Conservation (phyloP, 2,329 filamentous ascomycete species). For the Exophiala viscosa region DNA sequence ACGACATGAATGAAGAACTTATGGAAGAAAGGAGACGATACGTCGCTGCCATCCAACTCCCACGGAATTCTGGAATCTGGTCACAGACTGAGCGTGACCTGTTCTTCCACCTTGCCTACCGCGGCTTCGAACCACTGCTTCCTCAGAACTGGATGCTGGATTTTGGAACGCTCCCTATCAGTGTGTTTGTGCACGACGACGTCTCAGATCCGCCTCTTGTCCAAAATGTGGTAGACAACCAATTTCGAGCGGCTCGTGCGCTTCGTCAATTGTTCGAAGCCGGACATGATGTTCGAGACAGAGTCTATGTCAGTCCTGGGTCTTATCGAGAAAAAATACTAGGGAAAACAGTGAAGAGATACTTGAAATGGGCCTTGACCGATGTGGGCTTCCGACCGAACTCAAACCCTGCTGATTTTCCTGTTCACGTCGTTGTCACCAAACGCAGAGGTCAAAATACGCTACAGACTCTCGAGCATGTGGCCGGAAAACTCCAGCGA, state of each 20-base stretch:
- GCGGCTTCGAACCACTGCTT: slow-evolving; percentile 55
- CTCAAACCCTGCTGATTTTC: slow-evolving; percentile 34
- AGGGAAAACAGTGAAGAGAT: slow-evolving; percentile 40
- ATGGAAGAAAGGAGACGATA: slow-evolving; percentile 33
- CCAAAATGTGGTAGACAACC: slow-evolving; percentile 35
- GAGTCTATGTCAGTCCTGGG: slow-evolving; percentile 36
- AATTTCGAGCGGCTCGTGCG: slow-evolving; percentile 53
- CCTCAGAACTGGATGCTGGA: slow-evolving; percentile 52
- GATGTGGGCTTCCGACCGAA: slow-evolving; percentile 44
- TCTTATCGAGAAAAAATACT: slow-evolving; percentile 23
- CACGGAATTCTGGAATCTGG: slow-evolving; percentile 43
- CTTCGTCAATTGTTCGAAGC: slow-evolving; percentile 49
- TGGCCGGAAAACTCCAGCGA: slow-evolving; percentile 42
- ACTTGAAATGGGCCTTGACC: slow-evolving; percentile 52
- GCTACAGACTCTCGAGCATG: slow-evolving; percentile 39
- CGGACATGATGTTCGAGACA: slow-evolving; percentile 51
- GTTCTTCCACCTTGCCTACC: slow-evolving; percentile 52
- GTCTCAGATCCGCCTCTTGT: slow-evolving; percentile 44
- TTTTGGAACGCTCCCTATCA: slow-evolving; percentile 52
- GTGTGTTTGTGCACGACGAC: slow-evolving; percentile 46
- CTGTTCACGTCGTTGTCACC: slow-evolving; percentile 46
- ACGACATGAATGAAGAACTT: slow-evolving; percentile 17
- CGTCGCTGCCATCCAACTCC: slow-evolving; percentile 38
- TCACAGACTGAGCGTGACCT: slow-evolving; percentile 51
- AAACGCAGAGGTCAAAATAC: slow-evolving; percentile 40